Conservation (phyloP, 2,329 filamentous ascomycete species). For the Apiospora malaysiana region DNA sequence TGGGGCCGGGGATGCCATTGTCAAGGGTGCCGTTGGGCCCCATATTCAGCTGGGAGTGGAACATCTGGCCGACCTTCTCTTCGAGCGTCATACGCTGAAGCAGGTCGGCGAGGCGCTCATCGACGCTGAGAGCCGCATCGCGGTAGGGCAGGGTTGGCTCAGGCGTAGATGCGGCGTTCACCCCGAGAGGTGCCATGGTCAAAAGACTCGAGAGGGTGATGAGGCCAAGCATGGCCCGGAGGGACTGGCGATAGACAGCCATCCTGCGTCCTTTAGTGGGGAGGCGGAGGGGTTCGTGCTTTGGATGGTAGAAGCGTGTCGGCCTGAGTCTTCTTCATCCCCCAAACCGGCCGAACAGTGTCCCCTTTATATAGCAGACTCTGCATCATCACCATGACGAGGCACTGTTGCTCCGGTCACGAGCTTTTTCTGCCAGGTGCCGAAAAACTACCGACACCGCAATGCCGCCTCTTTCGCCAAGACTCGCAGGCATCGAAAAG, state of each 20-base stretch:
- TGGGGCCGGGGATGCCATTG: slow-evolving; percentile 21
- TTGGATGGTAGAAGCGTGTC: neutral
- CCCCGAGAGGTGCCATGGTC: neutral
- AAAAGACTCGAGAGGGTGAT: neutral
- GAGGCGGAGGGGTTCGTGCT: neutral
- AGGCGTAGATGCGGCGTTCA: neutral
- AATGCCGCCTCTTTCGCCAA: neutral
- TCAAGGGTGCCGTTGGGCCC: slow-evolving; percentile 35
- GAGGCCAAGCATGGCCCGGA: slow-evolving; percentile 8
- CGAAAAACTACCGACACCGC: slow-evolving; percentile 8
- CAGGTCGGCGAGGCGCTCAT: slow-evolving; percentile 54
- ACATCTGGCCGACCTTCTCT: slow-evolving; percentile 56
- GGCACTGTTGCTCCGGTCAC: neutral
- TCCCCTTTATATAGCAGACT: neutral
- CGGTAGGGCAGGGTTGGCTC: slow-evolving; percentile 24
- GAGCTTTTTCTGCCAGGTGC: neutral
- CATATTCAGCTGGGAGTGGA: slow-evolving; percentile 45
- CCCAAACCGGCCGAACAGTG: neutral
- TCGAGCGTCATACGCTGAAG: slow-evolving; percentile 52
- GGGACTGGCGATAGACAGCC: neutral
- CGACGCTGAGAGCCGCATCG: slow-evolving; percentile 46
- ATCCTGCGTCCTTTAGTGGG: neutral
- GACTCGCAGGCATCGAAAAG: neutral
- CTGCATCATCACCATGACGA: neutral
- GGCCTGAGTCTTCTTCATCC: neutral